These are phyloP conservation scores for Verbena officinalis DNA, from an alignment of 257 asterid genomes.

Conservation along the genomic window DNA sequence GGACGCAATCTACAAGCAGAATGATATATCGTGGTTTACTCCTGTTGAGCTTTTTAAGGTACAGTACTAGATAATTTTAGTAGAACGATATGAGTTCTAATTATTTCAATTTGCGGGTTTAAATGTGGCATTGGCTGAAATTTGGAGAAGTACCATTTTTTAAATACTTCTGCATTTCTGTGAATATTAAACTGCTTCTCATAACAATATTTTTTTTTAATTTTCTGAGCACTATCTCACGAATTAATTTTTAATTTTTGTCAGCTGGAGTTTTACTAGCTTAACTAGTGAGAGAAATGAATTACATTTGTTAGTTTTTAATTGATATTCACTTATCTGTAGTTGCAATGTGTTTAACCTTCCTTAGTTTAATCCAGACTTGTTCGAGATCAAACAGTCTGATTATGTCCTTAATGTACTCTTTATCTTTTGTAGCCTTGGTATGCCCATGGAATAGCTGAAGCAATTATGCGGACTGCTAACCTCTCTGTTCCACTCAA, in stretches of 20 bases:
- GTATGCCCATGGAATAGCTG: conserved; percentile 99
- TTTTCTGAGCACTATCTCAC: conserved; percentile 11
- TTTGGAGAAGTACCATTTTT: conserved; percentile 17
- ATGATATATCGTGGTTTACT: conserved; percentile 95
- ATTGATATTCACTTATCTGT: background rate
- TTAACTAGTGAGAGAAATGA: conserved; percentile 1
- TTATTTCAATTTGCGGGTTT: conserved; percentile 14
- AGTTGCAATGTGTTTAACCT: background rate
- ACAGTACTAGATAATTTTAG: conserved; percentile 20
- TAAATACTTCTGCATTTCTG: conserved; percentile 15
- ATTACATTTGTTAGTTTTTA: background rate
- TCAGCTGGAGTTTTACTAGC: conserved; percentile 12
- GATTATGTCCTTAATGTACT: background rate
- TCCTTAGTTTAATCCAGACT: background rate
- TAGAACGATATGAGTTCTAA: conserved; percentile 9
- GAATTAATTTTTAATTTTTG: background rate
- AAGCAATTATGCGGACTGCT: conserved; percentile 86
- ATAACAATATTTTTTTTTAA: background rate
- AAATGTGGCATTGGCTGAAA: conserved; percentile 4
- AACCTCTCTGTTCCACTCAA: conserved; percentile 83
- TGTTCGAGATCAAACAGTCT: background rate
- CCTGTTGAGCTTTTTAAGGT: conserved; percentile 99
- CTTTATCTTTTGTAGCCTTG: conserved; percentile 68
- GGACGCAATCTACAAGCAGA: conserved; percentile 84
- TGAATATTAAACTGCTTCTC: conserved; percentile 7